These are phyloP conservation scores for Pyrenula aspistea DNA, from an alignment of 495 filamentous ascomycete genomes.

Conservation along the genomic window DNA sequence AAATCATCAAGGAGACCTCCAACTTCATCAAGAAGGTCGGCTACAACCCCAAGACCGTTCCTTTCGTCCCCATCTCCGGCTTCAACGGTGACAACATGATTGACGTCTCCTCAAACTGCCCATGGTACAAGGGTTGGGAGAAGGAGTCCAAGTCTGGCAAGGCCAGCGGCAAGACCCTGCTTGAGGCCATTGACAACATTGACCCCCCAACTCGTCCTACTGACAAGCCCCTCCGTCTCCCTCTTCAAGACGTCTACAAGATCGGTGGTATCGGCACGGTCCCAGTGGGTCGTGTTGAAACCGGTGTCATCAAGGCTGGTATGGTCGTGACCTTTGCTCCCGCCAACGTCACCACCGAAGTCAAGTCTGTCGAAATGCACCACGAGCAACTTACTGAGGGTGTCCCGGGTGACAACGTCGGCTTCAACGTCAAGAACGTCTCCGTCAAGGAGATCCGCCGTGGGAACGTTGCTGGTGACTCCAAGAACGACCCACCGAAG, in stretches of 20 bases:
- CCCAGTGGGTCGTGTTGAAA: conserved; percentile 99
- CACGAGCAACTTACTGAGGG: conserved; percentile 98
- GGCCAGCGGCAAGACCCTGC: conserved; percentile 88
- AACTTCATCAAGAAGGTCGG: conserved; percentile 99
- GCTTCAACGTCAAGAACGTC: conserved; percentile 99
- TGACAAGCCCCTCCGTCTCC: conserved; percentile 98
- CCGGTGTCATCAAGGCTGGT: conserved; percentile 91
- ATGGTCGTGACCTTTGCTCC: conserved; percentile 88
- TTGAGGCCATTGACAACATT: conserved; percentile 97
- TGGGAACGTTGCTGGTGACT: conserved; percentile 99
- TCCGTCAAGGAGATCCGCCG: conserved; percentile 99
- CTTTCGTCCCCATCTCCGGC: conserved; percentile 99
- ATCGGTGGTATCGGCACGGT: conserved; percentile 99
- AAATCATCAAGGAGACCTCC: conserved; percentile 99
- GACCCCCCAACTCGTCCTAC: conserved; percentile 72
- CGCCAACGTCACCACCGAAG: conserved; percentile 98
- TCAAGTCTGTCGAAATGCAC: conserved; percentile 99
- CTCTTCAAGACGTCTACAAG: conserved; percentile 99
- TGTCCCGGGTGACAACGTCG: conserved; percentile 98
- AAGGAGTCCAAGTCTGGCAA: conserved; percentile 95
- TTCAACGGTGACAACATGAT: conserved; percentile 99
- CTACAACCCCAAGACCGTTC: conserved; percentile 96
- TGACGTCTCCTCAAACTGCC: conserved; percentile 80
- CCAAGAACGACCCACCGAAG: conserved; percentile 96
- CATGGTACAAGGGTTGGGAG: conserved; percentile 99